A percentile compares a stretch with the other conserved stretches of the same genome.
Conservation (phyloP, 768 basidiomycete species). For the Leccinum boreale region DNA sequence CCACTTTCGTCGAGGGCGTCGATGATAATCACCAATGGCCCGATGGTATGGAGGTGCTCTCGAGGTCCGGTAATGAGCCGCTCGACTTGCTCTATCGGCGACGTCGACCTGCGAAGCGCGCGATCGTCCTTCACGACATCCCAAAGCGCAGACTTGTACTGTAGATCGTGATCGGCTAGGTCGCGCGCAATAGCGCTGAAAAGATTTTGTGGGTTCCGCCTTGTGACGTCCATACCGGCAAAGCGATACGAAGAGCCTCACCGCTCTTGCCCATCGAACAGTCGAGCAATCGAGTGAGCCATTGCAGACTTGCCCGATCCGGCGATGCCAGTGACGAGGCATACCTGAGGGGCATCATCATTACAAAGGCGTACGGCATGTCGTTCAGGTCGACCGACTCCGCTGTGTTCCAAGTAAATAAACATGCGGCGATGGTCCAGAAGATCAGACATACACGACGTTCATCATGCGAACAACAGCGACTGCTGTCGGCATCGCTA, state of each 20-base stretch:
- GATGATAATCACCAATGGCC: not conserved
- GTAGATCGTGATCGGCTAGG: not conserved
- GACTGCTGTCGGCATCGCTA: not conserved
- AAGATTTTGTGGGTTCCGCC: not conserved
- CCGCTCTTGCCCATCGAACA: not conserved
- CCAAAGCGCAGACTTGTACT: not conserved
- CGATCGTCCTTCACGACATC: not conserved
- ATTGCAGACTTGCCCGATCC: not conserved
- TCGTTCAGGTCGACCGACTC: not conserved
- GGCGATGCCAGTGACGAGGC: not conserved
- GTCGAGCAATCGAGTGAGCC: not conserved
- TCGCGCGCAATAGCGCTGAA: not conserved
- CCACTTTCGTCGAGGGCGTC: not conserved
- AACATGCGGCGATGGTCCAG: not conserved
- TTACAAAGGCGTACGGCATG: not conserved
- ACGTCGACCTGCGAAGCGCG: not conserved
- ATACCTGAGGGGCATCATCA: not conserved
- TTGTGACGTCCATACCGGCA: not conserved
- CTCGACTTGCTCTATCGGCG: not conserved
- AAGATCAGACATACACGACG: not conserved
- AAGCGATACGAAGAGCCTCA: not conserved
- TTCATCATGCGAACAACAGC: not conserved
- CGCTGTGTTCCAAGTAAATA: not conserved
- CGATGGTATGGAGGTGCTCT: not conserved
- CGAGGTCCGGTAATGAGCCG: not conserved